phyloP scores from a whole-genome alignment of 2,329 filamentous ascomycete species.

The Aspergillus pseudonomiae region DNA sequence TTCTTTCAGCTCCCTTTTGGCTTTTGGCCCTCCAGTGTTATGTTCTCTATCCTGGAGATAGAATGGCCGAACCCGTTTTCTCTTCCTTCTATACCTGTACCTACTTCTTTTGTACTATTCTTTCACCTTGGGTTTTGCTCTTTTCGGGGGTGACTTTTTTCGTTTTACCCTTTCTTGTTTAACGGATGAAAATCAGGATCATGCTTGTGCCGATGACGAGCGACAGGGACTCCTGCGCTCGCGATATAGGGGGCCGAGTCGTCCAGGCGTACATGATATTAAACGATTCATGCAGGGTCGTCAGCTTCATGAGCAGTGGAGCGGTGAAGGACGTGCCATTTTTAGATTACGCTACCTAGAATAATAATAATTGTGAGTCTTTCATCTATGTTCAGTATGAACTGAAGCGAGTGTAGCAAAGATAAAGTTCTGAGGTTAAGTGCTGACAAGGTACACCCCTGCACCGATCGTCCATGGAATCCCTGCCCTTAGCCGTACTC shows the following conservation, averaged over 20 bases:
- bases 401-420: background rate
- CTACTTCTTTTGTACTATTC: slow-evolving; percentile 10
- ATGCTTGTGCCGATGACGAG: slow-evolving; percentile 2
- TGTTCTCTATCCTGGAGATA: slow-evolving; percentile 30
- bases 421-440: background rate
- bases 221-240: background rate
- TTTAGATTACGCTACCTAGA: slow-evolving; percentile 25
- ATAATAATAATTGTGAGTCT: slow-evolving; percentile 27
- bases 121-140: background rate
- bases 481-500: background rate
- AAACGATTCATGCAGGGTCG: slow-evolving; percentile 23
- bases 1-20: background rate
- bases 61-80: slow-evolving; percentile 19
- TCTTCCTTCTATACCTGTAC: slow-evolving; percentile 16
- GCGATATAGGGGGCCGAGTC: background rate
- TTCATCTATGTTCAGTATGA: background rate
- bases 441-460: background rate
- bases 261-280: slow-evolving; percentile 23
- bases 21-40: slow-evolving; percentile 16
- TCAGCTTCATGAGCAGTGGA: slow-evolving; percentile 8
- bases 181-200: slow-evolving; percentile 9
- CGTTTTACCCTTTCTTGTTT: slow-evolving; percentile 9
- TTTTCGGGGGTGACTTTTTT: slow-evolving; percentile 1
- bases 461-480: background rate
- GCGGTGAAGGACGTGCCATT: slow-evolving; percentile 22